These are phyloP conservation scores for Yarrowia keelungensis DNA, from an alignment of 805 yeast species.

Conservation along the genomic window DNA sequence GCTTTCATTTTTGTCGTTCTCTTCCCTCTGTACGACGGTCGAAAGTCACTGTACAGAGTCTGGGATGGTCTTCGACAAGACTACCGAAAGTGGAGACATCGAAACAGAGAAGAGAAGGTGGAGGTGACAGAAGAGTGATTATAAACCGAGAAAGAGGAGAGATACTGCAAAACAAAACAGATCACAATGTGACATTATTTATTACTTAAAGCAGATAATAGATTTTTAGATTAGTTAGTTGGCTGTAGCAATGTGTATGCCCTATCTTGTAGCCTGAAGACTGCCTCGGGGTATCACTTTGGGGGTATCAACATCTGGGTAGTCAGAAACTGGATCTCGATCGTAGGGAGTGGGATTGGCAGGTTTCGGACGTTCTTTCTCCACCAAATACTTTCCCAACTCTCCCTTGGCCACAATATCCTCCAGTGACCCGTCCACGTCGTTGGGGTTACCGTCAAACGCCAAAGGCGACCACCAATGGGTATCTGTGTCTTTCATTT, in stretches of 20 bases:
- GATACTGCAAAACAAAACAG: neutral
- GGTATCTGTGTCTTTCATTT: neutral
- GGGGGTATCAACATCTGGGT: constrained; percentile 10
- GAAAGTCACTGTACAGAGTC: constrained; percentile 41
- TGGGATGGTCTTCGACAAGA: constrained; percentile 12
- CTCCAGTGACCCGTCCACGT: constrained; percentile 11
- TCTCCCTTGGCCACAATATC: constrained; percentile 18
- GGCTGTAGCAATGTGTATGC: no score
- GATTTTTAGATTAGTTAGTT: neutral
- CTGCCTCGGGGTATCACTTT: constrained; percentile 3
- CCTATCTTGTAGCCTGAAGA: constrained; percentile 2
- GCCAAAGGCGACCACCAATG: constrained; percentile 23
- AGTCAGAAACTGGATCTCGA: constrained; percentile 16
- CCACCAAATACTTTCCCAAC: constrained; percentile 11
- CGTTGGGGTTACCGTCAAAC: neutral
- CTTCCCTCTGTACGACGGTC: constrained; percentile 59
- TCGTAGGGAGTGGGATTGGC: neutral
- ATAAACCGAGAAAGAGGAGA: neutral
- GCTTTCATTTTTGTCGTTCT: constrained; percentile 51
- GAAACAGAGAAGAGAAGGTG: neutral
- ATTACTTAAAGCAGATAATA: constrained; percentile 19
- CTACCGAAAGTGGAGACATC: constrained; percentile 10
- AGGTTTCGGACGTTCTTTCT: constrained; percentile 1
- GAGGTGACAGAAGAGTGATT: no score
- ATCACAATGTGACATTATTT: neutral